These are phyloP conservation scores for Leucocoprinus leucothites DNA, from an alignment of 768 basidiomycete genomes.

Conservation along the genomic window DNA sequence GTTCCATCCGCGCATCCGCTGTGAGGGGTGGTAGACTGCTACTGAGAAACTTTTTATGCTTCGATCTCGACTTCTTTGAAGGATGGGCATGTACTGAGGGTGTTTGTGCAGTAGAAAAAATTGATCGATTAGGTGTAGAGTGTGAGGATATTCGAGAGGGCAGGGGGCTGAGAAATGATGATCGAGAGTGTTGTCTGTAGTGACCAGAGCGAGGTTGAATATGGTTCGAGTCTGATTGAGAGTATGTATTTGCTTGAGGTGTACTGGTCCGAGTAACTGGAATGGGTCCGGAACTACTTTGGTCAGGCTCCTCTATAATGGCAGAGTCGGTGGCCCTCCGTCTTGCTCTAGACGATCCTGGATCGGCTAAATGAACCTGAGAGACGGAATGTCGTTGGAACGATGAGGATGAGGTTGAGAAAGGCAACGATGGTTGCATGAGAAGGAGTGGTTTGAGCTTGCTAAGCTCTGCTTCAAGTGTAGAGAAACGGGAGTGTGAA, in stretches of 20 bases:
- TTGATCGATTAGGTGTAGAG: constrained; percentile 5
- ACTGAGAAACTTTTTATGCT: constrained; percentile 13
- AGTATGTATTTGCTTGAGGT: not conserved
- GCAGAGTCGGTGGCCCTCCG: constrained; percentile 15
- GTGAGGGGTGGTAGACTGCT: constrained; percentile 26
- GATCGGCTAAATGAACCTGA: not conserved
- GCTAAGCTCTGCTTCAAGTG: constrained; percentile 61
- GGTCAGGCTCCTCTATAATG: not conserved
- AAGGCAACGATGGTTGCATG: constrained; percentile 48
- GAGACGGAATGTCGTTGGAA: not conserved
- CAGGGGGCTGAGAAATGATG: not conserved
- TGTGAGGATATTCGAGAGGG: not conserved
- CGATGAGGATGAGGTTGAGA: not conserved
- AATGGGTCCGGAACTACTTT: not conserved
- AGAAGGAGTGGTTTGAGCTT: constrained; percentile 67
- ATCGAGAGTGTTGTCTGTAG: constrained; percentile 1
- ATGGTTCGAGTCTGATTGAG: not conserved
- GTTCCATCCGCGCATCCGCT: constrained; percentile 69
- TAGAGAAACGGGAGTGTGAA: constrained; percentile 46
- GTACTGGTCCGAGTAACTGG: not conserved
- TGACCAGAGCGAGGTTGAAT: not conserved
- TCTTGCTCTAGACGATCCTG: constrained; percentile 19
- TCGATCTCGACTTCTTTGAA: constrained; percentile 13
- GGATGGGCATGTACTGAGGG: constrained; percentile 11
- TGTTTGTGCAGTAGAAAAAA: constrained; percentile 15